A percentile compares a stretch with the other conserved stretches of the same genome.
Conservation (phyloP, 352 stramenopile species). For the Phytophthora kernoviae region DNA sequence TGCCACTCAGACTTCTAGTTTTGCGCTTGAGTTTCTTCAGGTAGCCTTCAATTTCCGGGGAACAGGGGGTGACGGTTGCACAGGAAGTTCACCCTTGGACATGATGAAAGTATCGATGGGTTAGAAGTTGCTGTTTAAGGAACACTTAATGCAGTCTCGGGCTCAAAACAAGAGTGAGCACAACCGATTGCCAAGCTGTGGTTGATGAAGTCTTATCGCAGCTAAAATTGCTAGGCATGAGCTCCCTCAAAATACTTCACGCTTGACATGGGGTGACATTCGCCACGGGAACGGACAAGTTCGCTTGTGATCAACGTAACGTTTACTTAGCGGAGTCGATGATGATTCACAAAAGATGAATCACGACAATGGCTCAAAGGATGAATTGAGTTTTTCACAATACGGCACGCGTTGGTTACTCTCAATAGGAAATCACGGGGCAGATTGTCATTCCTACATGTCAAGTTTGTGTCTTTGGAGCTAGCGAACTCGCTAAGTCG, state of each 20-base stretch:
- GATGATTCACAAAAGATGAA: too few species aligned
- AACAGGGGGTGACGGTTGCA: constrained; percentile 51
- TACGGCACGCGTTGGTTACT: too few species aligned
- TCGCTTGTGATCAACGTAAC: background rate
- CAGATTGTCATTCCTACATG: constrained; percentile 5
- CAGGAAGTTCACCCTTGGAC: constrained; percentile 18
- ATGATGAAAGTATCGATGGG: constrained; percentile 19
- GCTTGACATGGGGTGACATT: background rate
- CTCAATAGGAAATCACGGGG: background rate
- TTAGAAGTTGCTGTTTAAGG: background rate
- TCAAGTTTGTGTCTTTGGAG: constrained; percentile 16
- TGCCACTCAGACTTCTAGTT: constrained; percentile 70
- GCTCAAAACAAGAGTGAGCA: constrained; percentile 31
- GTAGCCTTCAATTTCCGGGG: constrained; percentile 85
- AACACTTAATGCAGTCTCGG: background rate
- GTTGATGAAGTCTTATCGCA: constrained; percentile 22
- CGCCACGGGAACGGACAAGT: background rate
- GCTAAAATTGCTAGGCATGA: constrained; percentile 22
- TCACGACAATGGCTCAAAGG: too few species aligned
- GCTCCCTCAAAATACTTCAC: constrained; percentile 14
- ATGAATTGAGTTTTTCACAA: too few species aligned
- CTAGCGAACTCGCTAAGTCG: constrained; percentile 24
- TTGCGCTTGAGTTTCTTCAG: constrained; percentile 91
- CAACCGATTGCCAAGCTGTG: constrained; percentile 23
- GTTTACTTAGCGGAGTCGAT: too few species aligned